phyloP scores from a whole-genome alignment of 73 alveolate genomes.

The Paramecium biaurelia region DNA sequence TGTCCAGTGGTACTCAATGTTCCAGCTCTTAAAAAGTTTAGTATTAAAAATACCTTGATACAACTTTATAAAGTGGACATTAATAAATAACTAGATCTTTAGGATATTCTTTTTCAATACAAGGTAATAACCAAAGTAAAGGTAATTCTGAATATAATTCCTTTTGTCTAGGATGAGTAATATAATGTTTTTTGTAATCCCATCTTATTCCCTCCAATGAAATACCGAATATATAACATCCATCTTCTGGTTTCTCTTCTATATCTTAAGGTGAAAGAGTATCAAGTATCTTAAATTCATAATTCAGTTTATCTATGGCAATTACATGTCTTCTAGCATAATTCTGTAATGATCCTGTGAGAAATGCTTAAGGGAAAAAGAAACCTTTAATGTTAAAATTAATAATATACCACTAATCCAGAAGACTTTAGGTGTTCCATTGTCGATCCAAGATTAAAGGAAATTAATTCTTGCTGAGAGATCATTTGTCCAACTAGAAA shows the following conservation, averaged over 20 bases:
- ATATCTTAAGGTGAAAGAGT: conserved; percentile 79
- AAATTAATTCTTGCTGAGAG: conserved; percentile 78
- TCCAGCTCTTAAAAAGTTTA: not conserved
- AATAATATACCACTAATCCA: conserved; percentile 60
- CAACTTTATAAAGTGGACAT: conserved; percentile 32
- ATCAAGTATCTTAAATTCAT: conserved; percentile 84
- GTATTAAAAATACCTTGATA: not conserved
- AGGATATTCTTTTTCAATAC: not conserved
- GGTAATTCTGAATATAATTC: conserved; percentile 84
- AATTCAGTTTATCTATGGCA: conserved; percentile 88
- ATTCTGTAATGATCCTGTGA: conserved; percentile 93
- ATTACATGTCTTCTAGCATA: conserved; percentile 92
- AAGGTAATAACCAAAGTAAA: conserved; percentile 57
- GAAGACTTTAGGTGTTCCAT: conserved; percentile 86
- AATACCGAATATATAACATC: conserved; percentile 84
- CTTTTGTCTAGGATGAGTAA: conserved; percentile 76
- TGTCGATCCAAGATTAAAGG: conserved; percentile 82
- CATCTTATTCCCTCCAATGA: conserved; percentile 85
- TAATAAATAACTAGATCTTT: conserved; percentile 11
- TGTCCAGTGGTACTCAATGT: conserved; percentile 98
- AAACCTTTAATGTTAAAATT: conserved; percentile 30
- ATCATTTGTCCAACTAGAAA: conserved; percentile 84
- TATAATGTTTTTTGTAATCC: conserved; percentile 80
- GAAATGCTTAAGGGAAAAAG: conserved; percentile 97
- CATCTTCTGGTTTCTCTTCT: conserved; percentile 93